Evolutionary conservation across 2,329 filamentous ascomycete genomes (phyloP), one percentile per base, ranked within the genome.

Genomic region (Penicillium fuscoglaucum): DNA sequence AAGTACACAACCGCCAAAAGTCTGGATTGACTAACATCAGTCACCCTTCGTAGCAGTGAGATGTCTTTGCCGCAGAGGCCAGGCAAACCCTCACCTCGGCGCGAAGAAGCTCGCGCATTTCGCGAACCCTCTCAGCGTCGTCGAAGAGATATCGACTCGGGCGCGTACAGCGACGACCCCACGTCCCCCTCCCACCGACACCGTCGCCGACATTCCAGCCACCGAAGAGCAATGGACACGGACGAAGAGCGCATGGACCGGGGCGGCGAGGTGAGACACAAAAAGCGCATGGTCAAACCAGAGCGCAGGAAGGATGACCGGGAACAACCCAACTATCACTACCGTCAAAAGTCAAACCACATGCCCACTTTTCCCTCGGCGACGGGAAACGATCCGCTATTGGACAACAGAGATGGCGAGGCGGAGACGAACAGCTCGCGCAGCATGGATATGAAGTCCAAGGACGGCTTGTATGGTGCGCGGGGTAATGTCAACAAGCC

Each of bases 271-370:
- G 66, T 87, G 57, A 74, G 77, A 60, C 87, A 93, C 67, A 98
- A 98, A 78, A 87, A 90, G 73, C 97, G 91, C 74, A 80, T 99
- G 63, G 88, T 99, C 71, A 84, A 90, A 61, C 95, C 95, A 0
- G 95, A 99, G 77, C 86, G 95, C 65, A 89, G 89, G 69, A 86
- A 90, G 66, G 91, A 96, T 66, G 90, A 93, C 67, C 87, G 84
- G 63, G 90, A 93, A 67, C 92, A 98, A 73, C 92, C 93, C 15
- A 96, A 98, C 74, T 99, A 97, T 72, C 85, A 97, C 77, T 99
- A 99, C 76, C 87, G 91, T 66, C 90, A 96, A 74, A 93, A 96
- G 84, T 92, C 96, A 10, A 90, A 92, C 68, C 90, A 93, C 64
- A 97, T 99, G 92, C 84, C 88, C 55, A 89, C 92, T 6, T 82